Base-by-base conservation (phyloP, 2,329 filamentous ascomycete species). In the Trichoderma atroviride region DNA sequence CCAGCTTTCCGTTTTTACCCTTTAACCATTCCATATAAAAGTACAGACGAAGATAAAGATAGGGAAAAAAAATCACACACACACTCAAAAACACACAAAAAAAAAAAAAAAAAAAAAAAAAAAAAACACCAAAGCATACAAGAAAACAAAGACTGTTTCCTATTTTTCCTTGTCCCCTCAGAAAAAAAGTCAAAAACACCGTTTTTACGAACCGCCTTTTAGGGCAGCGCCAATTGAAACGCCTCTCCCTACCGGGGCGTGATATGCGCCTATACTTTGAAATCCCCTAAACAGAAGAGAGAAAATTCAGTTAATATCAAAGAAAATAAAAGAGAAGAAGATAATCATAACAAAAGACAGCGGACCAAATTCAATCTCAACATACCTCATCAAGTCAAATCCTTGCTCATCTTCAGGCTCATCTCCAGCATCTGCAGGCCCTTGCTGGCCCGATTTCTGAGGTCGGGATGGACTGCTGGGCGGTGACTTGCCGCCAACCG, bases 241-340 rank as follows among this genome's bases (percentile, higher is more conserved):
- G 4, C 84, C 83, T 55, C 81, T 79, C n/a, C 82, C 80, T 11
- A 85, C 82, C 1, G 84, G 84, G 50, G 87, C 86, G 72, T 90
- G 88, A 71, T 88, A 90, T 1, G 87, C 84, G 35, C 87, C 86
- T 63, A 90, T 90, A 71, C 86, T 89, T 76, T 90, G 88, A 73
- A 90, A 90, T 0, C 88, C 88, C 80, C 87, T 88, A 69, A 50
- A 69, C 29, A n/a, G 37, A 22, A 40, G 33, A 22, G 35, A 19
- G 11, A 24, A 29, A n/a, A 24, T 14, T 14, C 35, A 4, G 35
- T 53, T 4, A 64, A 53, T n/a, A 31, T 65, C 5, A 22, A 14
- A 14, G 33, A 14, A 35, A 35, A 33, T n/a, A 13, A 0, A 13
- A 14, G 2, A 5, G 13, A 14, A 35, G 0, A 50, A 37, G 37